Conservation (phyloP, 495 filamentous ascomycete species). For the Aspergillus diversus region DNA sequence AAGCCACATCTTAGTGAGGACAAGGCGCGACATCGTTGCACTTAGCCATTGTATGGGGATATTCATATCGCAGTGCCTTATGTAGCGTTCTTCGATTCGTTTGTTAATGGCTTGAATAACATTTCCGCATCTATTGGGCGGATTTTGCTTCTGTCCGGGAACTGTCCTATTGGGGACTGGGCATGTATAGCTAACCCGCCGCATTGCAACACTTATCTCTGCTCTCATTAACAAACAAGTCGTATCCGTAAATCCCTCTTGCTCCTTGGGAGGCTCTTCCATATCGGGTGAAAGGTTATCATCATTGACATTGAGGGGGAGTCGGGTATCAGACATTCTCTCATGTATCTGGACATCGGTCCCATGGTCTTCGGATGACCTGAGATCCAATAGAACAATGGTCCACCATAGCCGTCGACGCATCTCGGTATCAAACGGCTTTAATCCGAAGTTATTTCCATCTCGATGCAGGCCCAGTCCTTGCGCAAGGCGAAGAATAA, state of each 20-base stretch:
- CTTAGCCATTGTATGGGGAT: constrained; percentile 72
- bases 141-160: constrained; percentile 25
- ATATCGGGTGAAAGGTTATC: constrained; percentile 69
- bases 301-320: constrained; percentile 83
- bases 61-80: constrained; percentile 62
- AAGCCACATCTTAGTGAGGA: constrained; percentile 71
- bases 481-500: constrained; percentile 80
- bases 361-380: constrained; percentile 83
- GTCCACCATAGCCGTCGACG: constrained; percentile 85
- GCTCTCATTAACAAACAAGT: constrained; percentile 74
- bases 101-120: constrained; percentile 66
- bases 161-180: constrained; percentile 27
- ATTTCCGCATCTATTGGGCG: constrained; percentile 57
- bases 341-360: constrained; percentile 75
- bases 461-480: constrained; percentile 82
- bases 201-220: constrained; percentile 56
- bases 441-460: constrained; percentile 69
- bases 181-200: constrained; percentile 44
- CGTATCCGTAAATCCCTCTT: constrained; percentile 73
- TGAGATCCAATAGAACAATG: constrained; percentile 73
- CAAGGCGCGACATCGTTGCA: constrained; percentile 67
- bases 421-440: constrained; percentile 83
- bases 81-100: constrained; percentile 63
- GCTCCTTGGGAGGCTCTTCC: constrained; percentile 59
- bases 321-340: constrained; percentile 69